A percentile compares a stretch with the other conserved stretches of the same genome.
These are phyloP conservation scores for Fistulifera solaris DNA, from an alignment of 108 stramenopile species.

Conservation along the genomic window DNA sequence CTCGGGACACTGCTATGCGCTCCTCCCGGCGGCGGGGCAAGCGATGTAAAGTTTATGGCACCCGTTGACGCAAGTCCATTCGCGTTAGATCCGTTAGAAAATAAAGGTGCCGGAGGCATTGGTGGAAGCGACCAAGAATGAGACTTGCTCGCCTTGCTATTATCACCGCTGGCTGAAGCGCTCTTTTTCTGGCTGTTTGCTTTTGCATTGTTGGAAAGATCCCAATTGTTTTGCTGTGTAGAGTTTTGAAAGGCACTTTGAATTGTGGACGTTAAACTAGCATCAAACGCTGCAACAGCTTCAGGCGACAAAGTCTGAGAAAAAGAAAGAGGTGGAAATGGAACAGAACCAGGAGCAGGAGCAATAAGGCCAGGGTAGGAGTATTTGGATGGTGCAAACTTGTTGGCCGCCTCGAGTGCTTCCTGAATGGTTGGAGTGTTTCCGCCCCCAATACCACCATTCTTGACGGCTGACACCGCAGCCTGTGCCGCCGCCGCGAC, in stretches of 20 bases:
- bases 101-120: background rate
- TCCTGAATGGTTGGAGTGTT: slow-evolving; percentile 10
- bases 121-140: background rate
- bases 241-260: background rate
- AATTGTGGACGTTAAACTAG: slow-evolving; percentile 33
- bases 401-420: slow-evolving; percentile 11
- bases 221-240: background rate
- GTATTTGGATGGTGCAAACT: slow-evolving; percentile 19
- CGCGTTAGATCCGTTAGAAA: background rate
- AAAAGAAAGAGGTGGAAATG: slow-evolving; percentile 49
- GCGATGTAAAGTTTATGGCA: slow-evolving; percentile 41
- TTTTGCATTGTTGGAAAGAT: slow-evolving; percentile 8
- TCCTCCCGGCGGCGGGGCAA: slow-evolving; percentile 42
- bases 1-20: slow-evolving; percentile 36
- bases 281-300: slow-evolving; percentile 49
- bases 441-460: background rate
- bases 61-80: slow-evolving; percentile 18
- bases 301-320: slow-evolving; percentile 44
- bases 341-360: slow-evolving; percentile 35
- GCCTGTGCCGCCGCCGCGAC: slow-evolving; percentile 39
- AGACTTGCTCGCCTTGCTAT: too few species aligned
- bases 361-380: slow-evolving; percentile 30
- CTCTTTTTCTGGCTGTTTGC: slow-evolving; percentile 17
- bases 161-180: background rate
- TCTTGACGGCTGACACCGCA: slow-evolving; percentile 32